Conservation (phyloP, 2,329 filamentous ascomycete species). For the Botrytis fabae region DNA sequence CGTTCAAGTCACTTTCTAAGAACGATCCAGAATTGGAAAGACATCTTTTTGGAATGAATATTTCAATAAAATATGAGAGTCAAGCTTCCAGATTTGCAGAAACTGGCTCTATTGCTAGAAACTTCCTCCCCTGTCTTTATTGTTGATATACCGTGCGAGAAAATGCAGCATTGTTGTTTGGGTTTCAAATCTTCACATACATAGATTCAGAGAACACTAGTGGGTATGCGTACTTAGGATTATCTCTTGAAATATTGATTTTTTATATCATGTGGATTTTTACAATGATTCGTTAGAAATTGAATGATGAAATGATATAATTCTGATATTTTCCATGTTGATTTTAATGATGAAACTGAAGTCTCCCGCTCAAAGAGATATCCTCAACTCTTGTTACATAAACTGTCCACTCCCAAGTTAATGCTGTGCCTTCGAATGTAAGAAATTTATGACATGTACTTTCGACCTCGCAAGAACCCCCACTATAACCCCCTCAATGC, state of each 20-base stretch:
- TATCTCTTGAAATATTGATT: too few relatives aligned
- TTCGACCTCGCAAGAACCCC: neutral
- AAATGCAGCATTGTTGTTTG: neutral
- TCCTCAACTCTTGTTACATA: neutral
- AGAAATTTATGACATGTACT: neutral
- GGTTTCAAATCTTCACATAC: neutral
- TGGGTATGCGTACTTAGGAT: too few relatives aligned
- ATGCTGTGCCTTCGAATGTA: neutral
- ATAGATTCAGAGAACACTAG: neutral
- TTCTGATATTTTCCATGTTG: neutral
- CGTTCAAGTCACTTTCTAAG: neutral
- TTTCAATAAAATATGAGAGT: neutral
- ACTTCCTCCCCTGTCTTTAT: neutral
- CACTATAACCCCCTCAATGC: neutral
- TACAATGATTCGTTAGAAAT: too few relatives aligned
- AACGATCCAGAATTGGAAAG: neutral
- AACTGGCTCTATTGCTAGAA: neutral
- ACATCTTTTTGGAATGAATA: neutral
- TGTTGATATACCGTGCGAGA: neutral
- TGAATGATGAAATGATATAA: too few relatives aligned
- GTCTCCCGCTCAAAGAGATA: neutral
- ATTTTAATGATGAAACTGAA: neutral
- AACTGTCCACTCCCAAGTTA: neutral
- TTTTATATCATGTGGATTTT: too few relatives aligned
- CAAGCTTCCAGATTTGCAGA: neutral